Percentiles rank a stretch among this genome's conserved stretches.
Conservation (phyloP, 441 rosid species). For the Biscutella auriculata region DNA sequence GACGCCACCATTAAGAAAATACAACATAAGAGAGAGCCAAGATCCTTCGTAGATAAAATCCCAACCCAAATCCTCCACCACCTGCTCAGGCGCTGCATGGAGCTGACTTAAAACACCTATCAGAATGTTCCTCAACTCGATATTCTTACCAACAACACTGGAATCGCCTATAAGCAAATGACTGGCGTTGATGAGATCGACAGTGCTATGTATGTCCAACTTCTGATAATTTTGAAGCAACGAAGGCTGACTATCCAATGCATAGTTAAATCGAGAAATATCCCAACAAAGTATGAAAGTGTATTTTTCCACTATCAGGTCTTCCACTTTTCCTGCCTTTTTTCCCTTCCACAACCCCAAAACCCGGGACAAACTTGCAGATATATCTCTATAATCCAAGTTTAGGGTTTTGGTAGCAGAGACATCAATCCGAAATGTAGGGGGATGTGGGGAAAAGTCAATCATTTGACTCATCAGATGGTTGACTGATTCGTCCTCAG, state of each 20-base stretch:
- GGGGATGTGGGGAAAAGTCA: slow-evolving; percentile 58
- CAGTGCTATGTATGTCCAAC: slow-evolving; percentile 42
- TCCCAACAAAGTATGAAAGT: slow-evolving; percentile 82
- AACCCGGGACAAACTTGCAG: slow-evolving; percentile 50
- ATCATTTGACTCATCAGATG: slow-evolving; percentile 64
- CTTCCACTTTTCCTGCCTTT: slow-evolving; percentile 64
- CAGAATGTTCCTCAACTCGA: slow-evolving; percentile 35
- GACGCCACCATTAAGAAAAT: slow-evolving; percentile 58
- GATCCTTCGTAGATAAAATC: slow-evolving; percentile 75
- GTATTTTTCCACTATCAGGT: slow-evolving; percentile 88
- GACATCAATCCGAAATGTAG: slow-evolving; percentile 48
- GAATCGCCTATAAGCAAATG: slow-evolving; percentile 39
- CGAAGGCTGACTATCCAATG: slow-evolving; percentile 32
- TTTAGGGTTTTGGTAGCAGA: slow-evolving; percentile 37
- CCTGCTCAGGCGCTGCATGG: slow-evolving; percentile 33
- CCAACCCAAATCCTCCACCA: slow-evolving; percentile 65
- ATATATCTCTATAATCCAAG: slow-evolving; percentile 49
- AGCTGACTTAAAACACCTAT: slow-evolving; percentile 42
- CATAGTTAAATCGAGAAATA: slow-evolving; percentile 35
- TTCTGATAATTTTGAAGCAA: slow-evolving; percentile 30
- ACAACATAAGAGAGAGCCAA: slow-evolving; percentile 73
- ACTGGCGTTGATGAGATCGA: slow-evolving; percentile 48
- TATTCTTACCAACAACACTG: slow-evolving; percentile 33
- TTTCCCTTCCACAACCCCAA: slow-evolving; percentile 79
- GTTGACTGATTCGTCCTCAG: slow-evolving; percentile 53